Percentiles rank a stretch among this genome's conserved stretches.
phyloP scores from a whole-genome alignment of 805 yeast species.

The Grigorovia transvaalensis region DNA sequence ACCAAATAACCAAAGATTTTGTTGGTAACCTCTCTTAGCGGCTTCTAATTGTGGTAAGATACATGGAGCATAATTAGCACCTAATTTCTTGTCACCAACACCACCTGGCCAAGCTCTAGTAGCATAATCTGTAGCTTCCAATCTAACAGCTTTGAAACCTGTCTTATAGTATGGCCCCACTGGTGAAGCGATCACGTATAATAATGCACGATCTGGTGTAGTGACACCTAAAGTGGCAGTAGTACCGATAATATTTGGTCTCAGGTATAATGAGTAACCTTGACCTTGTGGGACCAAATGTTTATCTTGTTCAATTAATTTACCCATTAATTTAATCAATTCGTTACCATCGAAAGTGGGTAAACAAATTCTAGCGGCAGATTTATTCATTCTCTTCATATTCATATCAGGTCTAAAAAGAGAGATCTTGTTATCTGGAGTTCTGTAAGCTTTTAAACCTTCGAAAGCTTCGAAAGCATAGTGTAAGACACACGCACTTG shows the following conservation, averaged over 20 bases:
- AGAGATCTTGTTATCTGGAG: constrained; percentile 53
- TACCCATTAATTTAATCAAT: constrained; percentile 62
- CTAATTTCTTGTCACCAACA: constrained; percentile 89
- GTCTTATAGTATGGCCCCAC: constrained; percentile 95
- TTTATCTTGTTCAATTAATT: constrained; percentile 64
- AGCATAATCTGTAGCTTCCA: constrained; percentile 93
- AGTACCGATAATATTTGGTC: constrained; percentile 95
- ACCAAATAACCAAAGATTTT: constrained; percentile 94
- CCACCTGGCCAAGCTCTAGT: constrained; percentile 99
- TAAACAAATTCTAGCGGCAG: constrained; percentile 81
- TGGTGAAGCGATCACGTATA: constrained; percentile 85
- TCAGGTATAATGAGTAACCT: constrained; percentile 85
- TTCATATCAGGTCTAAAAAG: constrained; percentile 87
- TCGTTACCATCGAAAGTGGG: constrained; percentile 79
- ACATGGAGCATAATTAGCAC: constrained; percentile 97
- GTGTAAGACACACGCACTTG: constrained; percentile 85
- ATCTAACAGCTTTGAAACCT: constrained; percentile 88
- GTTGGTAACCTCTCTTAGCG: constrained; percentile 85
- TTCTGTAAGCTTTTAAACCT: constrained; percentile 87
- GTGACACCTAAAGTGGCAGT: constrained; percentile 80
- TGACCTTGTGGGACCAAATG: constrained; percentile 71
- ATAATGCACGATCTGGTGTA: constrained; percentile 67
- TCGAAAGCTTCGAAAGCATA: constrained; percentile 92
- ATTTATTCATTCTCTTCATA: constrained; percentile 81
- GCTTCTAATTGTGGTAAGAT: constrained; percentile 85